Evolutionary conservation across 176 grass and related monocot genomes (phyloP).

Genomic region (maize (Zea mays)): DNA sequence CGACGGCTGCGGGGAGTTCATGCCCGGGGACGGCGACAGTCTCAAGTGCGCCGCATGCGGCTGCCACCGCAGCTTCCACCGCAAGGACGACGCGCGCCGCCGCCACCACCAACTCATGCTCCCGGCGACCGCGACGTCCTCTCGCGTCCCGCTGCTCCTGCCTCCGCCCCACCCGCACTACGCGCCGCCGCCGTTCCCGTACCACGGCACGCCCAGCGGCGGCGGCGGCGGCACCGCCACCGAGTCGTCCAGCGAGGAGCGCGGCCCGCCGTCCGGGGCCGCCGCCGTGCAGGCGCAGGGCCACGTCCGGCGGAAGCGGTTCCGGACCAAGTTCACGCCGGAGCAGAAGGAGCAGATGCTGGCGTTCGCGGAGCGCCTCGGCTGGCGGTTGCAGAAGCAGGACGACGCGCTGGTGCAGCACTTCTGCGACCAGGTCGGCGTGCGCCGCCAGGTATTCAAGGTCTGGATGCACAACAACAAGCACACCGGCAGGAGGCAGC

Average conservation of each 20-base stretch:
- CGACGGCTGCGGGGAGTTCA: conserved; percentile 84
- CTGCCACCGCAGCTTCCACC: conserved; percentile 90
- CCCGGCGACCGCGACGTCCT: background rate
- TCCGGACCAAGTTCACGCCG: conserved; percentile 69
- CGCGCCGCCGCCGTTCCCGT: conserved; percentile 19
- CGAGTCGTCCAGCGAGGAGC: conserved; percentile 71
- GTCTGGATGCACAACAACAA: conserved; percentile 99
- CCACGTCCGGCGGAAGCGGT: conserved; percentile 47
- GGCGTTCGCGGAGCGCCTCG: conserved; percentile 66
- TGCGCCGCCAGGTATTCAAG: conserved; percentile 66
- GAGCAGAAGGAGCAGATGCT: conserved; percentile 81
- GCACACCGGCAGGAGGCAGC: conserved; percentile 44
- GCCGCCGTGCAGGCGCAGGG: background rate
- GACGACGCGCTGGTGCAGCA: conserved; percentile 60
- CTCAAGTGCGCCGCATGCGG: conserved; percentile 68
- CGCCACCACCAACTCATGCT: conserved; percentile 28
- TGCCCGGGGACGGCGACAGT: conserved; percentile 45
- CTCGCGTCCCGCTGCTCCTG: conserved; percentile 34
- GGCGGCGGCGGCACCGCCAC: conserved; percentile 64
- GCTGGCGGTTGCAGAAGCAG: conserved; percentile 68
- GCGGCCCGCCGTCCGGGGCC: conserved; percentile 6
- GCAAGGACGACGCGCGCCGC: conserved; percentile 41
- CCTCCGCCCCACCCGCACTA: conserved; percentile 31
- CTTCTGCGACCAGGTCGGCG: conserved; percentile 55
- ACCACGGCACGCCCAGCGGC: conserved; percentile 52